phyloP scores from a whole-genome alignment of 2,329 filamentous ascomycete genomes.

The Cladophialophora exuberans region DNA sequence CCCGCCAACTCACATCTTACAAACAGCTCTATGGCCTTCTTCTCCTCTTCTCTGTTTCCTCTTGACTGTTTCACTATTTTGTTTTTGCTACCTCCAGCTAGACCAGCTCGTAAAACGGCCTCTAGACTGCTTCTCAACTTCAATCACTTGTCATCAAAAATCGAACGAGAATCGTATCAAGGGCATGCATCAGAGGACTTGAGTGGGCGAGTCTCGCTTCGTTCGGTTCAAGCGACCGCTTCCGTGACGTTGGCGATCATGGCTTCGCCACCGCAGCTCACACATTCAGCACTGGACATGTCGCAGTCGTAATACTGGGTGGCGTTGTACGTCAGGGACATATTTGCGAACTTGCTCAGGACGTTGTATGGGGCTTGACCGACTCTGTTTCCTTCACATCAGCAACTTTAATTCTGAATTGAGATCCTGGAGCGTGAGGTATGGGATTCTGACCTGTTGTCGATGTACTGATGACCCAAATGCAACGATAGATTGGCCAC shows the following conservation, averaged over 20 bases:
- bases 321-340: constrained; percentile 25
- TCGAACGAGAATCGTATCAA: too few relatives aligned
- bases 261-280: constrained; percentile 19
- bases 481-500: constrained; percentile 27
- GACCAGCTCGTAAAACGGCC: too few relatives aligned
- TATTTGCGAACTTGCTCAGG: constrained; percentile 27
- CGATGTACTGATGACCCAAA: constrained; percentile 29
- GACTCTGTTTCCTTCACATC: constrained; percentile 10
- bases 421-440: neutral
- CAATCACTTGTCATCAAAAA: too few relatives aligned
- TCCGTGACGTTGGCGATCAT: constrained; percentile 24
- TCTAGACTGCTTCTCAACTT: too few relatives aligned
- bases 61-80: too few relatives aligned
- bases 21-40: too few relatives aligned
- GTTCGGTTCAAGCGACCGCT: constrained; percentile 24
- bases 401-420: neutral
- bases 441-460: constrained; percentile 22
- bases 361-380: constrained; percentile 29
- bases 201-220: too few relatives aligned
- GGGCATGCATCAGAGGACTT: too few relatives aligned
- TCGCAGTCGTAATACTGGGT: constrained; percentile 29
- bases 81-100: too few relatives aligned
- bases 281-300: constrained; percentile 22
- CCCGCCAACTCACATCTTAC: too few relatives aligned
- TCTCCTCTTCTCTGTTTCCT: too few relatives aligned